A percentile compares a stretch with the other conserved stretches of the same genome.
Evolutionary conservation across 495 filamentous ascomycete species (phyloP).

Genomic region (Articulospora tetracladia): DNA sequence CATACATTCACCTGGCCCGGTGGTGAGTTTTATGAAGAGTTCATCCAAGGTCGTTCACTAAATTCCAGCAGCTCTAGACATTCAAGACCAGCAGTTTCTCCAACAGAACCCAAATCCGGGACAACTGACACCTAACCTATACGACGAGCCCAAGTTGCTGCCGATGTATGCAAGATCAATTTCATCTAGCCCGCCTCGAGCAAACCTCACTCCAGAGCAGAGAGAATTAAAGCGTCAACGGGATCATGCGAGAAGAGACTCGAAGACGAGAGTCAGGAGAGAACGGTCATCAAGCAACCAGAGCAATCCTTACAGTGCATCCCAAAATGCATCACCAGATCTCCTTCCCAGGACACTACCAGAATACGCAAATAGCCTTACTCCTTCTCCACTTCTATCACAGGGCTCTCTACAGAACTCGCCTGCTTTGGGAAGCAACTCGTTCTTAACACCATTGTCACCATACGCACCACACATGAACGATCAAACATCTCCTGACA

Average conservation of each 20-base stretch:
- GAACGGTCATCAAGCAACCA: slow-evolving; percentile 26
- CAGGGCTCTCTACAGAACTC: slow-evolving; percentile 19
- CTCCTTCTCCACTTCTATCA: slow-evolving; percentile 25
- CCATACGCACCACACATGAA: slow-evolving; percentile 10
- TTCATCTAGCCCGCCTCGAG: slow-evolving; percentile 25
- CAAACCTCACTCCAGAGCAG: slow-evolving; percentile 26
- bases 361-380: slow-evolving; percentile 20
- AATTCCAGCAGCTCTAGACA: slow-evolving; percentile 20
- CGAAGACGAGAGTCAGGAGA: slow-evolving; percentile 24
- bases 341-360: slow-evolving; percentile 18
- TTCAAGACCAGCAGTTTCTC: slow-evolving; percentile 19
- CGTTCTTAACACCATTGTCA: slow-evolving; percentile 18
- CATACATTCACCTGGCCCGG: slow-evolving; percentile 25
- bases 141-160: slow-evolving; percentile 22
- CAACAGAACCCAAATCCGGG: slow-evolving; percentile 18
- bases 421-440: slow-evolving; percentile 16
- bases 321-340: slow-evolving; percentile 22
- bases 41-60: neutral
- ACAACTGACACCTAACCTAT: slow-evolving; percentile 14
- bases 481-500: slow-evolving; percentile 15
- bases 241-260: slow-evolving; percentile 23
- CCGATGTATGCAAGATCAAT: slow-evolving; percentile 24
- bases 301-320: slow-evolving; percentile 24
- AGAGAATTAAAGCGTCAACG: slow-evolving; percentile 27
- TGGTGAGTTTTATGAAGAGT: slow-evolving; percentile 10